Evolutionary conservation across 208 protist genomes (phyloP), one percentile per base, ranked within the genome.

Genomic region (Jaenimonas drosophilae): DNA sequence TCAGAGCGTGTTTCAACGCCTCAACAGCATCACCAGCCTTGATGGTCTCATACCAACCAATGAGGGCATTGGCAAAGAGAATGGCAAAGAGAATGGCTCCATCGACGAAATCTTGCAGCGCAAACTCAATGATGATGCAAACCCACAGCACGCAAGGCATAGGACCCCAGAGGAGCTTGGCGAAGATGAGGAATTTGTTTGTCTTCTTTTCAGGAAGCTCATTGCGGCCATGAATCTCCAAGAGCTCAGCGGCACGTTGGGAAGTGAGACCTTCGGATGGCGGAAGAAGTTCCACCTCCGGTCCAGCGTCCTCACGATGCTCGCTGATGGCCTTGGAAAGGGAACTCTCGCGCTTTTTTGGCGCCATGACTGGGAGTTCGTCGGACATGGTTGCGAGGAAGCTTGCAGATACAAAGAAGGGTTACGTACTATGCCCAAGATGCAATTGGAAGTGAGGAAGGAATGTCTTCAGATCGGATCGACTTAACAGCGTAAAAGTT

Each of bases 11-110:
- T 38, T 72, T 76, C 14, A 96, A 56, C 3, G 79, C 87, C 2
- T 49, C 77, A 0, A 95, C 64, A 7, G 88, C 88, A 54, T 91
- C 76, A 39, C 71, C 78, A 7, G 90, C 82, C 19, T 70, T 84
- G 3, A 61, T 65, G 16, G 88, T 87, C 55, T 96, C 85, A 31
- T 72, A 81, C 44, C 70, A 96, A 14, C 49, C 64, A 40, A 74
- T 63, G 12, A 33, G 38, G 14, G 64, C 65, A 33, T 73, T 78
- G 3, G 54, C 64, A 14, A 78, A 56, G 48, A 63, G 57, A 31
- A 78, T 66, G 21, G 45, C 48, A 14, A 78, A 53, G 24, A 82
- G 54, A 33, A 82, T 59, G 28, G 50, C 64, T 4, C 53, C 63
- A 37, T 81, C 72, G 12, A 66, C 31, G 39, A 57, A 81, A 40